Percentiles rank a stretch among this genome's conserved stretches.
Conservation (phyloP, 2,329 filamentous ascomycete species). For the Monilinia fructigena region DNA sequence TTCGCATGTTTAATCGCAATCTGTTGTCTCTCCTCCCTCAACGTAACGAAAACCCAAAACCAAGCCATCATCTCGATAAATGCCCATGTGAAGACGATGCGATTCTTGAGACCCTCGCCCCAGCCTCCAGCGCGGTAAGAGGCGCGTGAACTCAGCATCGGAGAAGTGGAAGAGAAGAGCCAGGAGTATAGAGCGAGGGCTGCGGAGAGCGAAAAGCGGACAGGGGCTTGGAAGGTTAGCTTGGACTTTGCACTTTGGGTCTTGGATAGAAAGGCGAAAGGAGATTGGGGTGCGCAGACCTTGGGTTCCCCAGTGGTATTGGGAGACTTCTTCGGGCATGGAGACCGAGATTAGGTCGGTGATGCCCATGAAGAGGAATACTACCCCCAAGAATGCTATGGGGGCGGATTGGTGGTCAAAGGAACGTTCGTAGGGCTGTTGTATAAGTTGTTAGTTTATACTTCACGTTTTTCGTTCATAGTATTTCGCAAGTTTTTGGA, state of each 20-base stretch:
- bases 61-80: constrained; percentile 82
- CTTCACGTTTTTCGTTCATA: background rate
- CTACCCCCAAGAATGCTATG: constrained; percentile 69
- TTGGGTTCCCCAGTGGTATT: constrained; percentile 64
- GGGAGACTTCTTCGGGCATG: constrained; percentile 63
- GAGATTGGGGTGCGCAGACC: constrained; percentile 56
- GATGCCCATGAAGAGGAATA: constrained; percentile 61
- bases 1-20: constrained; percentile 38
- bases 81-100: constrained; percentile 78
- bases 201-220: constrained; percentile 66
- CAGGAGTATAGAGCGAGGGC: constrained; percentile 63
- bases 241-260: background rate
- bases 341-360: constrained; percentile 65
- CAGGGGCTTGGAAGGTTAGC: constrained; percentile 47
- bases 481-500: background rate
- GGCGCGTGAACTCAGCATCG: constrained; percentile 46
- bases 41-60: constrained; percentile 79
- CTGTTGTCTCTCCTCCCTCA: constrained; percentile 60
- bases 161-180: constrained; percentile 54
- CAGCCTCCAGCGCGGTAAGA: constrained; percentile 47
- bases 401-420: constrained; percentile 70
- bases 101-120: constrained; percentile 74
- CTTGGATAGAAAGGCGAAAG: constrained; percentile 52
- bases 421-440: constrained; percentile 61
- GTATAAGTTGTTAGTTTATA: constrained; percentile 18